Evolutionary conservation across 1,284 basidiomycete species (phyloP), one percentile per base, ranked within the genome.

Genomic region (Puccinia novopanici): DNA sequence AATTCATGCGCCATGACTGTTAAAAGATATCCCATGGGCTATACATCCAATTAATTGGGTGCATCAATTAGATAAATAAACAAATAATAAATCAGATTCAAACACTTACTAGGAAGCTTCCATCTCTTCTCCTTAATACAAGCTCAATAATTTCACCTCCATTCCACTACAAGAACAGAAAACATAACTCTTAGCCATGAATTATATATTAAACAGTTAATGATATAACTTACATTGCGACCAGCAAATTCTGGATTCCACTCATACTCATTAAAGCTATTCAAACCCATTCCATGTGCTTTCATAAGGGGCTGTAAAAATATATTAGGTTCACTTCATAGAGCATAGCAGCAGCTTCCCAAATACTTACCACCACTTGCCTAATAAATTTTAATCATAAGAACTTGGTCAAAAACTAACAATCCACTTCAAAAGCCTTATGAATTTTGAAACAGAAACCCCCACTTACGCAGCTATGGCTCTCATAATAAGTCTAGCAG

Each of bases 31-130:
- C 74, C 74, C 59, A 65, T 75, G 17, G 74, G 74, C 74, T 75
- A 1, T 24, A 37, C 15, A 27, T 48, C n/a, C n/a, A 24, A 15
- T n/a, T n/a, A 17, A 27, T 34, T 34, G 34, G 61, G 5, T 8
- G 8, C 9, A 72, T 72, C 17, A 27, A 27, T 30, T 19, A 3
- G 30, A 34, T 27, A 17, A 10, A 34, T 34, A 4, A 57, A 57
- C 2, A 10, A 2, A 37, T n/a, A 19, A 48, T 48, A 61, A 63
- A 22, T 22, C 22, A 42, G 3, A 24, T 59, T 27, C 0, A 59
- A 85, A 91, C 90, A 80, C 93, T 84, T 6, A 92, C 88, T 85
- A 93, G 90, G 5, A 87, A 87, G 1, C 82, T 82, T 0, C 87
- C 87, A 45, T 82, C 83, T 0, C 84, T 83, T 0, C 86, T 81